phyloP scores from a whole-genome alignment of 1,284 basidiomycete genomes.

The Malassezia restricta region DNA sequence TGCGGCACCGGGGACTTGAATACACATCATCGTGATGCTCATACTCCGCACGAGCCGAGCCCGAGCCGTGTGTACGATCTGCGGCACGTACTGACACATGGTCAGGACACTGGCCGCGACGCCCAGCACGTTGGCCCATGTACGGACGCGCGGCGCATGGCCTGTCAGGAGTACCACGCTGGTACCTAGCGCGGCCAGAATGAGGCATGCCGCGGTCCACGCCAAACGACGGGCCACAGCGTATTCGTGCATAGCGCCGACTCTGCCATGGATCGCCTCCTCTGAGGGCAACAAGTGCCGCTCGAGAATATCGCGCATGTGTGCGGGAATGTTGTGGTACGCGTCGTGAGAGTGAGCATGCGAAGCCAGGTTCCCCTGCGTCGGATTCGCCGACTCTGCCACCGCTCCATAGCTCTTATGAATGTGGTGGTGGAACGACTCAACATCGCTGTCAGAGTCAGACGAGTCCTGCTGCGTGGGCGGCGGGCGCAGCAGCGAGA shows the following conservation, averaged over 20 bases:
- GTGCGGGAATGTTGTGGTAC: conserved; percentile 3
- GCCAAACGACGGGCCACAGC: conserved; percentile 60
- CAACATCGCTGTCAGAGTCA: conserved; percentile 35
- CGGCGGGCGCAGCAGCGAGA: background rate
- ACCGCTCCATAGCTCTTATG: conserved; percentile 30
- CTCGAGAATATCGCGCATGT: conserved; percentile 14
- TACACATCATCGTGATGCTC: conserved; percentile 83
- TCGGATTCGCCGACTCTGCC: background rate
- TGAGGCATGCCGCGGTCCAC: conserved; percentile 60
- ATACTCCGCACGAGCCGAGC: conserved; percentile 75
- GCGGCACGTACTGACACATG: conserved; percentile 73
- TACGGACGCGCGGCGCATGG: background rate
- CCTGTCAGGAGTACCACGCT: background rate
- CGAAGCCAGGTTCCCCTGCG: background rate
- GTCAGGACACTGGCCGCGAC: conserved; percentile 68
- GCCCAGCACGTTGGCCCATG: conserved; percentile 76
- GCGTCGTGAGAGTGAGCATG: background rate
- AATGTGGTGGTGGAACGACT: conserved; percentile 40
- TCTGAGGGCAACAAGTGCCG: conserved; percentile 8
- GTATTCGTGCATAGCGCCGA: conserved; percentile 55
- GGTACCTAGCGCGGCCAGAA: conserved; percentile 52
- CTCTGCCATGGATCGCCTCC: conserved; percentile 5
- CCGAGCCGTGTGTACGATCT: conserved; percentile 66
- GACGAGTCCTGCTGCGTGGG: conserved; percentile 22
- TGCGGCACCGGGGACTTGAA: conserved; percentile 82